Evolutionary conservation across 1,284 basidiomycete genomes (phyloP).

Genomic region (Inonotus obliquus): DNA sequence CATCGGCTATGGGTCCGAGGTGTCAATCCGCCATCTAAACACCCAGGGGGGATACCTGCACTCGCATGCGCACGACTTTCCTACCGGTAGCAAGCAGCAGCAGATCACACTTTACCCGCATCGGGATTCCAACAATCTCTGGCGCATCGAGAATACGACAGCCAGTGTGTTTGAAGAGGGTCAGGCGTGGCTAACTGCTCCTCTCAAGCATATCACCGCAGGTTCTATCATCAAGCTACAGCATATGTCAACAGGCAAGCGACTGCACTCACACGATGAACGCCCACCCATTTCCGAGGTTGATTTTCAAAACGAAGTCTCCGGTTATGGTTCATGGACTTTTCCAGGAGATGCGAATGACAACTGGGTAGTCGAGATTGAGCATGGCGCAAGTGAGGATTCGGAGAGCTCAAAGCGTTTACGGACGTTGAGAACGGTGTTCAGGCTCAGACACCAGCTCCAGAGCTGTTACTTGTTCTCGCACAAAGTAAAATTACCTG

Average conservation of each 20-base stretch:
- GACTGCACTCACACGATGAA: conserved; percentile 91
- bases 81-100: conserved; percentile 87
- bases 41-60: conserved; percentile 98
- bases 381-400: conserved; percentile 63
- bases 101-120: conserved; percentile 98
- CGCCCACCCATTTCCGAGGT: conserved; percentile 96
- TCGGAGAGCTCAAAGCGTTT: conserved; percentile 66
- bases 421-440: conserved; percentile 78
- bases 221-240: conserved; percentile 79
- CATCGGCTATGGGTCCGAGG: conserved; percentile 79
- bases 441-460: conserved; percentile 81
- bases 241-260: conserved; percentile 80
- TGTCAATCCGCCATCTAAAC: conserved; percentile 87
- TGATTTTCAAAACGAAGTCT: conserved; percentile 99
- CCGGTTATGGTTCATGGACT: conserved; percentile 87
- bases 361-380: conserved; percentile 92
- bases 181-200: conserved; percentile 52
- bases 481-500: conserved; percentile 95
- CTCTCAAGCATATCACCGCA: conserved; percentile 61
- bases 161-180: conserved; percentile 39
- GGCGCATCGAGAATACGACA: conserved; percentile 76
- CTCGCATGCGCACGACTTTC: conserved; percentile 89
- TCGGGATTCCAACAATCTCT: conserved; percentile 88
- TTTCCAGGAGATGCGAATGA: conserved; percentile 90
- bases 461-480: conserved; percentile 97